phyloP scores from a whole-genome alignment of 805 yeast species.

The Priceomyces castillae region DNA sequence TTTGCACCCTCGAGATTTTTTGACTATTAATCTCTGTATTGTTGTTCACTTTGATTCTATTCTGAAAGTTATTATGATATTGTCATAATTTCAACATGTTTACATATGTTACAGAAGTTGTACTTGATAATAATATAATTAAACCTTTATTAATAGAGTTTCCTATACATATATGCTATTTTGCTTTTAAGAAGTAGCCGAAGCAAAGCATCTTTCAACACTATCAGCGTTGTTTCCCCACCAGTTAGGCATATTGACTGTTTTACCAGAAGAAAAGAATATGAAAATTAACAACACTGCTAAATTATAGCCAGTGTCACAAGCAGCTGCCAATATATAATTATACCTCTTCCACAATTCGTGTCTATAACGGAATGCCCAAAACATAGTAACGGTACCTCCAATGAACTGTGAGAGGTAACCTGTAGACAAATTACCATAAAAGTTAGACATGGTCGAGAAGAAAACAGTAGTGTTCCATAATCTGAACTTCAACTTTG shows the following conservation, averaged over 20 bases:
- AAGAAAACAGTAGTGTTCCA: constrained; percentile 51
- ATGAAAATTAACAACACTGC: constrained; percentile 40
- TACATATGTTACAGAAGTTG: no score
- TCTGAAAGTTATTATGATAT: no score
- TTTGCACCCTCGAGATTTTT: background rate
- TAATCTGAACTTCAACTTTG: constrained; percentile 24
- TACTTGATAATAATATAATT: no score
- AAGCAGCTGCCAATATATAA: constrained; percentile 50
- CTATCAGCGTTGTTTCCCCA: constrained; percentile 47
- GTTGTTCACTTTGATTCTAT: no score
- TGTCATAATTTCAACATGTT: no score
- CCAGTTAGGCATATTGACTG: constrained; percentile 40
- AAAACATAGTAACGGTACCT: constrained; percentile 48
- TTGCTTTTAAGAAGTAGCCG: no score
- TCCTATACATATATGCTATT: no score
- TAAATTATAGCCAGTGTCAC: constrained; percentile 49
- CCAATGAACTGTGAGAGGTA: constrained; percentile 46
- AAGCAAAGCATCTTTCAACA: constrained; percentile 48
- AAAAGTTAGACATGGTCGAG: constrained; percentile 46
- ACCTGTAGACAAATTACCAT: constrained; percentile 51
- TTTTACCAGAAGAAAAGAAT: constrained; percentile 23
- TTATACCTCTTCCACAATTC: constrained; percentile 42
- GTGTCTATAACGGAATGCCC: constrained; percentile 38
- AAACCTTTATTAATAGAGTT: no score
- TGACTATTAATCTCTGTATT: no score